Evolutionary conservation across 148 eudicot genomes (phyloP).

Genomic region (Silene latifolia): DNA sequence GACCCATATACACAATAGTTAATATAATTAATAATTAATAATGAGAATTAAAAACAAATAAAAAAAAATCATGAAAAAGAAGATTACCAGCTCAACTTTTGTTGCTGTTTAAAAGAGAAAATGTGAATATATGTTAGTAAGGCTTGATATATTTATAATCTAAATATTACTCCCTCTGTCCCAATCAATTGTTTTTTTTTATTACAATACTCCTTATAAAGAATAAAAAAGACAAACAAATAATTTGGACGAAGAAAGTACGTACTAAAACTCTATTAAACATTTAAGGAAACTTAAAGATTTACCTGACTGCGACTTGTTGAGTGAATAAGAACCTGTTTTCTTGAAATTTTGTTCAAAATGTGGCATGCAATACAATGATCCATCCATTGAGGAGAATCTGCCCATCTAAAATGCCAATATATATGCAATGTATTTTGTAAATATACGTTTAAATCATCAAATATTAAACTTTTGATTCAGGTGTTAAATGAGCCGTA

Average conservation of each 20-base stretch:
- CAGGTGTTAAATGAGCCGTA: too few relatives aligned
- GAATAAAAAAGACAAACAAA: too few relatives aligned
- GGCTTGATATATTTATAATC: neutral
- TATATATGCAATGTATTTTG: neutral
- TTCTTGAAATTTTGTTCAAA: slow-evolving; percentile 73
- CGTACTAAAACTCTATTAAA: too few relatives aligned
- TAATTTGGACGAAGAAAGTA: too few relatives aligned
- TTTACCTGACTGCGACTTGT: slow-evolving; percentile 43
- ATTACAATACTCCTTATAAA: too few relatives aligned
- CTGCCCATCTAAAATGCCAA: slow-evolving; percentile 42
- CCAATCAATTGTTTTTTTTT: too few relatives aligned
- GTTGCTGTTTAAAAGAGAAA: slow-evolving; percentile 5
- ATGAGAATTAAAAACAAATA: neutral
- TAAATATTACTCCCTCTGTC: neutral
- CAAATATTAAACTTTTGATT: too few relatives aligned
- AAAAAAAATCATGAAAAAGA: neutral
- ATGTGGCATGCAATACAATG: slow-evolving; percentile 76
- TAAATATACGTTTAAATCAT: neutral
- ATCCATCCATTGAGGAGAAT: slow-evolving; percentile 54
- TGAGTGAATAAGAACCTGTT: slow-evolving; percentile 34
- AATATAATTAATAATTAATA: neutral
- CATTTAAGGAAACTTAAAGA: neutral
- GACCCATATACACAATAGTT: neutral
- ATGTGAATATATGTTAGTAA: neutral
- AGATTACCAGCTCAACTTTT: slow-evolving; percentile 25